phyloP scores from a whole-genome alignment of 2,329 filamentous ascomycete species.

The Tolypocladium capitatum region DNA sequence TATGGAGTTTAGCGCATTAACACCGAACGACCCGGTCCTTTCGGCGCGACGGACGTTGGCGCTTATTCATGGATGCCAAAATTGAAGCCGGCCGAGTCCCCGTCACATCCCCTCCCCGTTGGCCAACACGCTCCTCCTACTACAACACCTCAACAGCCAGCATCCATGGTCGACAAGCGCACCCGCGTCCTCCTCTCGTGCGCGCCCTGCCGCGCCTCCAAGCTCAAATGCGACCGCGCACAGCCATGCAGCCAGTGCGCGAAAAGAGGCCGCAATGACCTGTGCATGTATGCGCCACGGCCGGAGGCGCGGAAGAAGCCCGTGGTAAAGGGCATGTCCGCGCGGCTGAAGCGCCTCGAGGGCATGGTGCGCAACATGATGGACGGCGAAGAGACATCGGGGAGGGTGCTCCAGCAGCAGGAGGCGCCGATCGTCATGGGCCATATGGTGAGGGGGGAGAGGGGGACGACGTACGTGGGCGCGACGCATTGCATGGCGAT shows the following conservation, averaged over 20 bases:
- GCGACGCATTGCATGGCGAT: slow-evolving; percentile 49
- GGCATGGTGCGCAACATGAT: slow-evolving; percentile 45
- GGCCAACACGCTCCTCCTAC: no score
- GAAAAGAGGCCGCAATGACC: slow-evolving; percentile 31
- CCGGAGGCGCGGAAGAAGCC: slow-evolving; percentile 25
- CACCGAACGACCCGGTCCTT: not conserved
- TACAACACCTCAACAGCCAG: not conserved
- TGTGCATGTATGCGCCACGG: slow-evolving; percentile 36
- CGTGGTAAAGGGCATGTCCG: slow-evolving; percentile 36
- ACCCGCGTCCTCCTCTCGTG: slow-evolving; percentile 38
- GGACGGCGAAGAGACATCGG: slow-evolving; percentile 17
- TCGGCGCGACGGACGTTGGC: no score
- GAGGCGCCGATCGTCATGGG: slow-evolving; percentile 16
- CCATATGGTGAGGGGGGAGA: slow-evolving; percentile 29
- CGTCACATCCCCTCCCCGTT: not conserved
- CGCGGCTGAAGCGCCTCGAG: slow-evolving; percentile 40
- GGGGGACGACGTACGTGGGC: slow-evolving; percentile 38
- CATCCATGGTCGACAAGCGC: slow-evolving; percentile 22
- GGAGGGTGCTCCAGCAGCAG: slow-evolving; percentile 1
- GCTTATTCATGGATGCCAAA: no score
- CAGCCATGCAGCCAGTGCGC: slow-evolving; percentile 39
- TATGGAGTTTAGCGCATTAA: not conserved
- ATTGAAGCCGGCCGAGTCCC: not conserved
- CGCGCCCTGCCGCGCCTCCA: slow-evolving; percentile 36
- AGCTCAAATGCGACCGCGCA: slow-evolving; percentile 43